Base-by-base conservation (phyloP, 2,329 filamentous ascomycete genomes). In the Sporothrix inflata region DNA sequence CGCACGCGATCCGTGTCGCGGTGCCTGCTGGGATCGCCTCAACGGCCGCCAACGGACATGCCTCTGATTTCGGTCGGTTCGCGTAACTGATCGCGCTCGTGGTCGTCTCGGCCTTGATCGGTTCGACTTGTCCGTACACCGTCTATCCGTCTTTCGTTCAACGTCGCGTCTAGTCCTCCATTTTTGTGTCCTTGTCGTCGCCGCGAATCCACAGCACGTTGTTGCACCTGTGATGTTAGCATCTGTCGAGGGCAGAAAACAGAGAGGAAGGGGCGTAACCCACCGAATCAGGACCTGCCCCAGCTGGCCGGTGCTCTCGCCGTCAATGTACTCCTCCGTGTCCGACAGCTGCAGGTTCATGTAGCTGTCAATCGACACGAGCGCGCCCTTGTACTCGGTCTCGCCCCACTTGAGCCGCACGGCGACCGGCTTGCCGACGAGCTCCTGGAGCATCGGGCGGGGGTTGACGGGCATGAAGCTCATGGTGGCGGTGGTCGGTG, bases 361-460 rank as follows among this genome's bases (percentile, higher is more conserved):
- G 86, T 99, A 99, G 80, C 92, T 94, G 85, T 99, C 96, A 79
- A 97, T 93, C 78, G 92, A 95, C 79, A 81, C 92, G 75, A 99
- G 89, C 76, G 89, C 89, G 81, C 96, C 96, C 82, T 95, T 97
- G 88, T 99, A 99, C 83, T 99, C 96, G 73, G 94, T 96, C 83
- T 98, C 91, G 78, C 94, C 94, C 96, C 96, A 99, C 88, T 99
- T 99, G 76, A 99, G 88, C 78, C 94, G 93, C 75, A 99, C 92
- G 75, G 94, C 87, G 79, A 99, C 91, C 79, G 95, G 89, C 82
- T 97, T 92, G 85, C 97, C 92, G 83, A 99, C 92, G 75, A 98
- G 90, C 80, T 91, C 91, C 85, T 98, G 94, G 81, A 99, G 92
- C 88, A 98, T 94, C 57, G 96, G 96, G 82, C 95, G 93, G 80